A percentile compares a stretch with the other conserved stretches of the same genome.
These are phyloP conservation scores for Prunus padus DNA, from an alignment of 306 rosid species.

Conservation along the genomic window DNA sequence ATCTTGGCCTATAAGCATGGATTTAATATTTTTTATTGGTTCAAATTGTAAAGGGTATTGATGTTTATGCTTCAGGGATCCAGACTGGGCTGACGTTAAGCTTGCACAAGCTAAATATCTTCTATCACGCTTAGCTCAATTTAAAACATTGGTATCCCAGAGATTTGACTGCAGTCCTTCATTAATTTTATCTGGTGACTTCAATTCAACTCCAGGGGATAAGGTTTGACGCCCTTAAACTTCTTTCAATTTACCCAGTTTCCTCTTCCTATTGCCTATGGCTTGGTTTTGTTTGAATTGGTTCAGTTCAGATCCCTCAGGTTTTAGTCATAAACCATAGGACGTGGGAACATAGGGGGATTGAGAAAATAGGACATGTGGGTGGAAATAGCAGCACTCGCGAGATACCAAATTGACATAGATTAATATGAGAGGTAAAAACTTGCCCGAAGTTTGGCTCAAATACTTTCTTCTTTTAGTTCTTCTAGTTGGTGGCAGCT, in stretches of 20 bases:
- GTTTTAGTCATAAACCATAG: neutral
- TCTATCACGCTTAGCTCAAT: slow-evolving; percentile 60
- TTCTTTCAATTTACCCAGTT: slow-evolving; percentile 10
- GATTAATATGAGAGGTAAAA: too few relatives aligned
- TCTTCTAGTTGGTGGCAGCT: too few relatives aligned
- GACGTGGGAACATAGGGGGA: too few relatives aligned
- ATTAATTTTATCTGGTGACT: slow-evolving; percentile 83
- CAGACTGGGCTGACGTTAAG: slow-evolving; percentile 87
- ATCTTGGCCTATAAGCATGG: slow-evolving; percentile 6
- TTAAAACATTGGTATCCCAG: slow-evolving; percentile 57
- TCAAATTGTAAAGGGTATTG: slow-evolving; percentile 12
- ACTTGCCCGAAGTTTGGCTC: too few relatives aligned
- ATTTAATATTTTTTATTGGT: slow-evolving; percentile 13
- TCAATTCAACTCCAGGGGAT: slow-evolving; percentile 90
- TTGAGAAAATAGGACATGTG: too few relatives aligned
- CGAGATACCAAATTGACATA: too few relatives aligned
- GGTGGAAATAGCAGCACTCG: too few relatives aligned
- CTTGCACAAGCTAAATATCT: slow-evolving; percentile 93
- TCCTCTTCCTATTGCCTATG: slow-evolving; percentile 15
- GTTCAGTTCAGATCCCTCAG: neutral
- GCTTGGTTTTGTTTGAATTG: neutral
- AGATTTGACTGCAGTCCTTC: slow-evolving; percentile 60
- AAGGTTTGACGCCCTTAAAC: slow-evolving; percentile 45
- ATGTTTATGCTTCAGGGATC: slow-evolving; percentile 64
- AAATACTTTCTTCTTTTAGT: too few relatives aligned